phyloP scores from a whole-genome alignment of 2,329 filamentous ascomycete species.

The Scytalidium lignicola region DNA sequence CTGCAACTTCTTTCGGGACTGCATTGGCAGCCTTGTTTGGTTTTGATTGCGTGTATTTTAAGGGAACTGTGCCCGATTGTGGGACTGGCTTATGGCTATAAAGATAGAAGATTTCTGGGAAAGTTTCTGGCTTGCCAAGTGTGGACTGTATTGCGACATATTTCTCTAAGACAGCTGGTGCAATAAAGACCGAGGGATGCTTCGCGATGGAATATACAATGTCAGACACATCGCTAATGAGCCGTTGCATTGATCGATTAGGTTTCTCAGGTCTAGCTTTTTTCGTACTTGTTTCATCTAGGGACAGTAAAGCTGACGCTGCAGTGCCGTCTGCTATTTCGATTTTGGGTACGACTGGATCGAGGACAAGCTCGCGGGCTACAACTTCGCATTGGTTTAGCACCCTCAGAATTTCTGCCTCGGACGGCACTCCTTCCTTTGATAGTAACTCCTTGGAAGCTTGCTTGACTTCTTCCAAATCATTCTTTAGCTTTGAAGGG shows the following conservation, averaged over 20 bases:
- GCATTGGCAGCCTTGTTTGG: slow-evolving; percentile 67
- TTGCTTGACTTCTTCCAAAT: slow-evolving; percentile 14
- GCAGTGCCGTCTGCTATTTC: slow-evolving; percentile 30
- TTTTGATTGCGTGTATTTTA: slow-evolving; percentile 57
- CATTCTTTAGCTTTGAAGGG: slow-evolving; percentile 14
- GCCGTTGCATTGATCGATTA: slow-evolving; percentile 10
- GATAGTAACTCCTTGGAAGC: slow-evolving; percentile 17
- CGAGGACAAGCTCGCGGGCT: slow-evolving; percentile 17
- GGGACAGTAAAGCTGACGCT: slow-evolving; percentile 49
- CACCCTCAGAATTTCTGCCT: slow-evolving; percentile 13
- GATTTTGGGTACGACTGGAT: slow-evolving; percentile 10
- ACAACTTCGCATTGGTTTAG: slow-evolving; percentile 18
- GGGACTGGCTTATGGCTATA: slow-evolving; percentile 81
- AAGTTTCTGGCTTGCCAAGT: slow-evolving; percentile 66
- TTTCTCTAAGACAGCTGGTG: slow-evolving; percentile 61
- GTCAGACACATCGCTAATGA: slow-evolving; percentile 47
- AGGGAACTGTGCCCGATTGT: slow-evolving; percentile 49
- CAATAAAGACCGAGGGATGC: slow-evolving; percentile 75
- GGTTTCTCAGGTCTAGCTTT: slow-evolving; percentile 12
- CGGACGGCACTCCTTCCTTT: slow-evolving; percentile 15
- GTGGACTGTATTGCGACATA: slow-evolving; percentile 75
- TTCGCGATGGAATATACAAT: slow-evolving; percentile 65
- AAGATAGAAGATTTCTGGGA: slow-evolving; percentile 74
- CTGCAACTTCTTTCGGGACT: slow-evolving; percentile 64
- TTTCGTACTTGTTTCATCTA: slow-evolving; percentile 26